These are phyloP conservation scores for Herpetospermum pedunculosum DNA, from an alignment of 306 rosid genomes.

Conservation along the genomic window DNA sequence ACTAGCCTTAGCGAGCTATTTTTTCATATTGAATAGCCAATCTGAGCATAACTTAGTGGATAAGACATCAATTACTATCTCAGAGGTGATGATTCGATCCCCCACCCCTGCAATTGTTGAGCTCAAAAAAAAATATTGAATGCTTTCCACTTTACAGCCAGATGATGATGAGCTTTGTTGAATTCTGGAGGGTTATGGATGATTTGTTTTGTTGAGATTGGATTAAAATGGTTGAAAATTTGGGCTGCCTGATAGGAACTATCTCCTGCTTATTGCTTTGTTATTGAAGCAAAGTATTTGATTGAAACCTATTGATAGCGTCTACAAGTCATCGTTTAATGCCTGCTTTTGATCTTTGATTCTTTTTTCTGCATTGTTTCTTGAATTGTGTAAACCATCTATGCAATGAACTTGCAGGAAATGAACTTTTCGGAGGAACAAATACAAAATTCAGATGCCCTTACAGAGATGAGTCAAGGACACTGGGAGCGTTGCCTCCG, in stretches of 20 bases:
- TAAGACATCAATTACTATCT: too few relatives aligned
- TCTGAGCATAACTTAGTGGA: too few relatives aligned
- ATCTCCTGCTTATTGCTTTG: not conserved
- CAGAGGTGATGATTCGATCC: too few relatives aligned
- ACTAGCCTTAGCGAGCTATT: not conserved
- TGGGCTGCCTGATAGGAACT: not conserved
- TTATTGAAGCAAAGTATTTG: not conserved
- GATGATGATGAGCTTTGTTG: not conserved
- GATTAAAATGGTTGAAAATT: not conserved
- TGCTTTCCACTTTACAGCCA: not conserved
- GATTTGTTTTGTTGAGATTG: not conserved
- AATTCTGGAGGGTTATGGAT: not conserved
- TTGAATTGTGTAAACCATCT: not conserved
- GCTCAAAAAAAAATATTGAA: too few relatives aligned
- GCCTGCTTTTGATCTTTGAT: not conserved
- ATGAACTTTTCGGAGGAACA: slow-evolving; percentile 53
- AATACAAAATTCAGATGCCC: slow-evolving; percentile 65
- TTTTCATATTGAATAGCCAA: too few relatives aligned
- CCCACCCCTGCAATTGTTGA: too few relatives aligned
- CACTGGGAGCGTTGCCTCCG: slow-evolving; percentile 93
- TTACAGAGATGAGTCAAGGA: slow-evolving; percentile 89
- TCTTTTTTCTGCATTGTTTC: not conserved
- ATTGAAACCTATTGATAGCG: not conserved
- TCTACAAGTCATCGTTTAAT: not conserved
- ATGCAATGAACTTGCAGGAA: slow-evolving; percentile 38